Conservation (phyloP, 106 monocot species). For the Acorus gramineus region DNA sequence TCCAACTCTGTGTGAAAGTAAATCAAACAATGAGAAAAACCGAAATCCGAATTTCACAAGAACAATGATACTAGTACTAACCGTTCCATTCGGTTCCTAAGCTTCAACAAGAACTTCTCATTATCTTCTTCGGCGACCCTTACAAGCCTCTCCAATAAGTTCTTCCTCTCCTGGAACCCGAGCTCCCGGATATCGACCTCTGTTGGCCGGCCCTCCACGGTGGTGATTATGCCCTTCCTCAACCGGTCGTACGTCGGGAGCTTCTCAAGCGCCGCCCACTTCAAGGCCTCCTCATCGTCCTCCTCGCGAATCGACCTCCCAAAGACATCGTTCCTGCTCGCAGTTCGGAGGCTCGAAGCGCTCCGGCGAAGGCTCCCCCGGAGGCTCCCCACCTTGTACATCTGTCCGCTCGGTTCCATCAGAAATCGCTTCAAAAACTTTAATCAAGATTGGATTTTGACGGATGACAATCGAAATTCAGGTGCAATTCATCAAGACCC, state of each 20-base stretch:
- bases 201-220: conserved; percentile 5
- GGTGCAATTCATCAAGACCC: too few relatives aligned
- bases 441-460: too few relatives aligned
- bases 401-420: conserved; percentile 1
- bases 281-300: conserved; percentile 50
- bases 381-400: conserved; percentile 11
- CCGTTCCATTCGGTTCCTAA: conserved; percentile 58
- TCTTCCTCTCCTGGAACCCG: conserved; percentile 26
- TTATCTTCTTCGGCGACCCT: conserved; percentile 58
- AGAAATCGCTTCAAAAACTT: too few relatives aligned
- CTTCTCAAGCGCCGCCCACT: conserved; percentile 57
- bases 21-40: neutral
- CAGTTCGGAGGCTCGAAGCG: conserved; percentile 7
- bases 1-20: conserved; percentile 37
- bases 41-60: neutral
- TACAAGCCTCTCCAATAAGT: conserved; percentile 42
- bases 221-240: conserved; percentile 21
- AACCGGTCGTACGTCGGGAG: conserved; percentile 38
- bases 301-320: conserved; percentile 25
- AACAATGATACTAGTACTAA: neutral
- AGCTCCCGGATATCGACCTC: conserved; percentile 48
- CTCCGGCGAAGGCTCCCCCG: conserved; percentile 1
- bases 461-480: too few relatives aligned
- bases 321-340: conserved; percentile 19
- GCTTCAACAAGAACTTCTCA: conserved; percentile 53